Conservation (phyloP, 495 filamentous ascomycete genomes). For the Tuber melanosporum region DNA sequence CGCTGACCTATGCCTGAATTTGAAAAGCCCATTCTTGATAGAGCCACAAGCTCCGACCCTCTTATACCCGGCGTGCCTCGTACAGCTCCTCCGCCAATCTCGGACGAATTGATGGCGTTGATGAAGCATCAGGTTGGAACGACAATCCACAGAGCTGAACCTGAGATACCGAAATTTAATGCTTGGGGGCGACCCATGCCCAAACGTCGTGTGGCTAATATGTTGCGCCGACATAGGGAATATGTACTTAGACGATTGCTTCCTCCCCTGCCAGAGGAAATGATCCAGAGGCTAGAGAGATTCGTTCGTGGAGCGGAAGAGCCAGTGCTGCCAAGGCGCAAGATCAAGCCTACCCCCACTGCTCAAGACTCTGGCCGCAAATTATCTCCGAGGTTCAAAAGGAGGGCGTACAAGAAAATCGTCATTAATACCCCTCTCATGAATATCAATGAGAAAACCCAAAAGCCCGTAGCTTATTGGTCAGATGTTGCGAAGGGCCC, state of each 20-base stretch:
- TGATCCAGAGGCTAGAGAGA: conserved; percentile 57
- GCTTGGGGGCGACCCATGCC: conserved; percentile 58
- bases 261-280: conserved; percentile 64
- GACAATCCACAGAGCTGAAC: conserved; percentile 45
- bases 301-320: conserved; percentile 54
- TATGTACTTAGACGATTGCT: conserved; percentile 51
- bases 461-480: conserved; percentile 19
- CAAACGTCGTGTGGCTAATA: conserved; percentile 51
- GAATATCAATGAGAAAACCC: conserved; percentile 14
- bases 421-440: conserved; percentile 18
- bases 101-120: conserved; percentile 32
- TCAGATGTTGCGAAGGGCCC: conserved; percentile 15
- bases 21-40: conserved; percentile 24
- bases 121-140: conserved; percentile 39
- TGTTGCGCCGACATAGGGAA: conserved; percentile 57
- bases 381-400: conserved; percentile 31
- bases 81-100: conserved; percentile 23
- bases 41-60: conserved; percentile 24
- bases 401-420: conserved; percentile 31
- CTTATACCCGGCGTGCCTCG: conserved; percentile 25
- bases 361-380: conserved; percentile 15
- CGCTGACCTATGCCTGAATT: conserved; percentile 9
- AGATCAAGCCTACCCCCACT: conserved; percentile 13
- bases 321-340: conserved; percentile 44
- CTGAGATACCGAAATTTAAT: conserved; percentile 55